These are phyloP conservation scores for Hortaea sp. DNA, from an alignment of 2,329 filamentous ascomycete genomes.

Conservation along the genomic window DNA sequence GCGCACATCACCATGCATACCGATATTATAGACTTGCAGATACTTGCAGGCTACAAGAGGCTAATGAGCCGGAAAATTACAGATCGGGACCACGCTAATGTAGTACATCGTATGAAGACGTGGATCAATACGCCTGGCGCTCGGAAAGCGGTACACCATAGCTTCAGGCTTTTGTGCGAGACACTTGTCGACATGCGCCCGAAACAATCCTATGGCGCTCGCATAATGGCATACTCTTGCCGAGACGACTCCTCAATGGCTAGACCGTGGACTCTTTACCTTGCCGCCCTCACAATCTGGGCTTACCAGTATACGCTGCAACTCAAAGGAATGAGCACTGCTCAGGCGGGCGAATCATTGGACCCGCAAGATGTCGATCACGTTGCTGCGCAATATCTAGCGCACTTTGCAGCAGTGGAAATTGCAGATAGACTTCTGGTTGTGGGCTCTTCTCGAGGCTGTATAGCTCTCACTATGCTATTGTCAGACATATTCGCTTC, in stretches of 20 bases:
- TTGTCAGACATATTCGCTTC: conserved; percentile 69
- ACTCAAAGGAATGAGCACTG: conserved; percentile 5
- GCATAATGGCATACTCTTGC: conserved; percentile 58
- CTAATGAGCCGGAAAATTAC: conserved; percentile 77
- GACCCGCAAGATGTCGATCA: conserved; percentile 59
- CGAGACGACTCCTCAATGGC: conserved; percentile 80
- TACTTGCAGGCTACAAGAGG: conserved; percentile 76
- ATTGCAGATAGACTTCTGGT: conserved; percentile 68
- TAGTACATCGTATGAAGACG: conserved; percentile 69
- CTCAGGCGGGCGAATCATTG: background rate
- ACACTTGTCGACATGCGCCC: conserved; percentile 42
- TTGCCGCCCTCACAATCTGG: conserved; percentile 83
- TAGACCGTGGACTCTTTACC: conserved; percentile 86
- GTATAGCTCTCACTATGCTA: conserved; percentile 66
- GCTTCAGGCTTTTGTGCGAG: conserved; percentile 71
- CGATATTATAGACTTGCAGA: conserved; percentile 88
- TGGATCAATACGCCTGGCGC: conserved; percentile 83
- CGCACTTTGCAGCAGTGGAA: conserved; percentile 30
- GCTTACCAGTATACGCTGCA: conserved; percentile 67
- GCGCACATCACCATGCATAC: conserved; percentile 96
- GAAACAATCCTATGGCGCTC: conserved; percentile 41
- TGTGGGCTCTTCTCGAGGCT: conserved; percentile 66
- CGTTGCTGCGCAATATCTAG: conserved; percentile 24
- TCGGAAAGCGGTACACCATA: conserved; percentile 81
- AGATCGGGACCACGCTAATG: conserved; percentile 59